Percentiles rank a stretch among this genome's conserved stretches.
Conservation (phyloP, 805 yeast species). For the Zygoascus flipseniorum region DNA sequence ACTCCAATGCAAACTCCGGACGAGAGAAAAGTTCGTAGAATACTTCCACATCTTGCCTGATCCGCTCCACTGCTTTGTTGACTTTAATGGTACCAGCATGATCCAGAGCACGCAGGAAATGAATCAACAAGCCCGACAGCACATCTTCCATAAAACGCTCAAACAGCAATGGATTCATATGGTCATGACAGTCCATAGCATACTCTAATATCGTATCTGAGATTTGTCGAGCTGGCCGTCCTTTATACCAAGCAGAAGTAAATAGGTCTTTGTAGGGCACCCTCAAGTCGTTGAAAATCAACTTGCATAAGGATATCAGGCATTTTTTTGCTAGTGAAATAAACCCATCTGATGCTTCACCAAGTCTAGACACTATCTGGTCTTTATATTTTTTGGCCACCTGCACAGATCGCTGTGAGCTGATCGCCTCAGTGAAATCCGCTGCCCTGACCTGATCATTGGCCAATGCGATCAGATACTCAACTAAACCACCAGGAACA, state of each 20-base stretch:
- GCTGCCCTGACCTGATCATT: constrained; percentile 75
- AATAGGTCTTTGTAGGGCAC: constrained; percentile 56
- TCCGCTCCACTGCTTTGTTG: constrained; percentile 36
- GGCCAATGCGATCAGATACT: constrained; percentile 73
- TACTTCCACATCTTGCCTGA: constrained; percentile 52
- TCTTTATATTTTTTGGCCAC: constrained; percentile 56
- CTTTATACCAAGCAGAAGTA: constrained; percentile 62
- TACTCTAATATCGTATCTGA: constrained; percentile 71
- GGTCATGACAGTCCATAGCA: constrained; percentile 51
- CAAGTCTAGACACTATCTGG: constrained; percentile 49
- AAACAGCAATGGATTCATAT: constrained; percentile 45
- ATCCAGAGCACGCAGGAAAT: constrained; percentile 41
- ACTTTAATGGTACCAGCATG: constrained; percentile 35
- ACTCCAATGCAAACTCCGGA: constrained; percentile 29
- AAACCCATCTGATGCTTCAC: constrained; percentile 67
- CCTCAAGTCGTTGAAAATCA: constrained; percentile 64
- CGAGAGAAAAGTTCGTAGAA: constrained; percentile 42
- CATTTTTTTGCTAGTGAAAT: constrained; percentile 65
- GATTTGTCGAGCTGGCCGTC: constrained; percentile 49
- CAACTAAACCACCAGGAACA: constrained; percentile 69
- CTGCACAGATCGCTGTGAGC: constrained; percentile 53
- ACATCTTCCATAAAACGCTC: constrained; percentile 46
- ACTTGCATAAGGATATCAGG: constrained; percentile 44
- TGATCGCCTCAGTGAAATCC: constrained; percentile 60
- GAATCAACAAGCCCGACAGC: constrained; percentile 42